Conservation (phyloP, 495 filamentous ascomycete species). For the Tuber microsphaerosporum region DNA sequence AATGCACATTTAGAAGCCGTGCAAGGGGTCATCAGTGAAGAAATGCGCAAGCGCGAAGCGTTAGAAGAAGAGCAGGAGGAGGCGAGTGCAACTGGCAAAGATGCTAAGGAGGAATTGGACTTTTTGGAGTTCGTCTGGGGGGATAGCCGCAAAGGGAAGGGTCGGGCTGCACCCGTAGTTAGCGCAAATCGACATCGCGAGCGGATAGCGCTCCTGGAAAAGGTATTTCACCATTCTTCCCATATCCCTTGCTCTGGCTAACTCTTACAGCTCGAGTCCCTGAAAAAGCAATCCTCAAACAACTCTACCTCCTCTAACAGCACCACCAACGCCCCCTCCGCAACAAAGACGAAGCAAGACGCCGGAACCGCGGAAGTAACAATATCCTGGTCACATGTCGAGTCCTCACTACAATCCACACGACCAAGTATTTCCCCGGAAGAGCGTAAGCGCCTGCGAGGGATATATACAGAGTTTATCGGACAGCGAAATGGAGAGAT, state of each 20-base stretch:
- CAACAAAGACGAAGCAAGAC: constrained; percentile 26
- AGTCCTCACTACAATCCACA: constrained; percentile 67
- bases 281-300: constrained; percentile 29
- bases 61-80: constrained; percentile 32
- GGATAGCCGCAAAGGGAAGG: constrained; percentile 34
- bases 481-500: constrained; percentile 87
- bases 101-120: constrained; percentile 41
- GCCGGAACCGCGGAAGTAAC: constrained; percentile 60
- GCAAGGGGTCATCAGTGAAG: constrained; percentile 76
- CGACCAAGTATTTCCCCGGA: constrained; percentile 70
- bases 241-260: background rate
- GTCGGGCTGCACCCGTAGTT: constrained; percentile 33
- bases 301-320: constrained; percentile 23
- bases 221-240: constrained; percentile 20
- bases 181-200: constrained; percentile 24
- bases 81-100: constrained; percentile 41
- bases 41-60: constrained; percentile 43
- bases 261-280: constrained; percentile 28
- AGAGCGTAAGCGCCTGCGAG: constrained; percentile 64
- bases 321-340: constrained; percentile 23
- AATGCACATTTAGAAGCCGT: constrained; percentile 97
- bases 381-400: constrained; percentile 79
- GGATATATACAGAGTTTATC: constrained; percentile 88
- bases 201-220: constrained; percentile 32
- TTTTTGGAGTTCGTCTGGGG: constrained; percentile 41